Evolutionary conservation across 2,329 filamentous ascomycete genomes (phyloP), one percentile per base, ranked within the genome.

Genomic region (Drechmeria coniospora): DNA sequence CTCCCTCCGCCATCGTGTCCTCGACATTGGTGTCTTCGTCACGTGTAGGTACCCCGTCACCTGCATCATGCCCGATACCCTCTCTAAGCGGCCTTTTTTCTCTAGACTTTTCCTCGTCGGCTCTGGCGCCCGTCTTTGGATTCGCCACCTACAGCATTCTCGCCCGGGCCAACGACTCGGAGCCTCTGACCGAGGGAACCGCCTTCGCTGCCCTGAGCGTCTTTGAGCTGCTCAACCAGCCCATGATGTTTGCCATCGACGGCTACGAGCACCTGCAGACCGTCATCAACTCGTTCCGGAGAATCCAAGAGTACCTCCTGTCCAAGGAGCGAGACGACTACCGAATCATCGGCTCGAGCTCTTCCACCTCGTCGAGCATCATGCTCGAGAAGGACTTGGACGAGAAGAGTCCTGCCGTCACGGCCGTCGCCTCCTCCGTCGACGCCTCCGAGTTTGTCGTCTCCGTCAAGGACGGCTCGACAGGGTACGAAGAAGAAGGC

Each of bases 1-100:
- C 44, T 29, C 42, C 46, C 25, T 41, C 39, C 32, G 29, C 4
- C 41, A 47, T 26, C 41, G 40, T 29, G 28, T 41, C 12, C 26
- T 40, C 21, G 35, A 33, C 21, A 34, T 42, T 5, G 32, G 29
- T 11, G 16, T 36, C 4, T 31, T 33, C 17, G 29, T 34, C 19
- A 21, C 30, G 2, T 39, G 38, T 39, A 19, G 35, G 38, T 33
- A 11, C 10, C 12, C 10, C 3, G n/a, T n/a, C n/a, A n/a, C n/a
- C n/a, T n/a, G n/a, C n/a, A n/a, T n/a, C n/a, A n/a, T n/a, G n/a
- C n/a, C n/a, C n/a, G n/a, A n/a, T n/a, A n/a, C n/a, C n/a, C n/a
- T n/a, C n/a, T n/a, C n/a, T n/a, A n/a, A n/a, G n/a, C n/a, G n/a
- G n/a, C n/a, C n/a, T n/a, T n/a, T n/a, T n/a, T n/a, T n/a, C 9